Percentiles rank a stretch among this genome's conserved stretches.
Evolutionary conservation across 176 grass and related monocot genomes (phyloP).

Genomic region (Juncus inflexus): DNA sequence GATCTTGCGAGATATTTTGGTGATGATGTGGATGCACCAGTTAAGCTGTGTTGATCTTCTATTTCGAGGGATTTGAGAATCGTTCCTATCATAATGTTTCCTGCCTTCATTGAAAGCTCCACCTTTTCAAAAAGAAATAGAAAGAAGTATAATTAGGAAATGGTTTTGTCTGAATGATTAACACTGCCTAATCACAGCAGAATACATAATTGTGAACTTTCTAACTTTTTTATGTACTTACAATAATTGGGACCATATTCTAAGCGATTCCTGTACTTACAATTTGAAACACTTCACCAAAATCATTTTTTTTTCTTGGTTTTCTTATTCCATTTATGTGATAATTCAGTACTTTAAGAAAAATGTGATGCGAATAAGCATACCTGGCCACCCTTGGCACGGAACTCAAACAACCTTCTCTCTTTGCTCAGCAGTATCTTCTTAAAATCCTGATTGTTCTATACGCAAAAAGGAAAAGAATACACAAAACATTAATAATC

Average conservation of each 20-base stretch:
- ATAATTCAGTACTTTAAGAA: background rate
- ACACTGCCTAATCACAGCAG: background rate
- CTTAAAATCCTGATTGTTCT: slow-evolving; percentile 70
- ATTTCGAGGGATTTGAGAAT: slow-evolving; percentile 89
- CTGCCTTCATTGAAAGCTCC: slow-evolving; percentile 77
- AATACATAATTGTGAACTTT: background rate
- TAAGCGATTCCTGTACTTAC: too few relatives aligned
- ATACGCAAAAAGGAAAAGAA: slow-evolving; percentile 8
- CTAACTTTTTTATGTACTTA: background rate
- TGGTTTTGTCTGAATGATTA: background rate
- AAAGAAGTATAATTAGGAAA: slow-evolving; percentile 18
- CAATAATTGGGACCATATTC: background rate
- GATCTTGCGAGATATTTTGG: slow-evolving; percentile 84
- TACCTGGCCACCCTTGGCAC: slow-evolving; percentile 92
- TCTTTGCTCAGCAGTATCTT: slow-evolving; percentile 75
- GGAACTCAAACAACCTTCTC: slow-evolving; percentile 82
- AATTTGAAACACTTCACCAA: too few relatives aligned
- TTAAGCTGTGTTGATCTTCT: slow-evolving; percentile 70
- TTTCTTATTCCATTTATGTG: background rate
- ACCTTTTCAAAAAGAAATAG: slow-evolving; percentile 41
- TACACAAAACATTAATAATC: background rate
- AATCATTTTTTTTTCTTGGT: too few relatives aligned
- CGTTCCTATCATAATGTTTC: slow-evolving; percentile 79
- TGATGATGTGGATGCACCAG: slow-evolving; percentile 36
- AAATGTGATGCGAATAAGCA: background rate